Evolutionary conservation across 2,329 filamentous ascomycete genomes (phyloP).

Genomic region (Epichloe aotearoae): DNA sequence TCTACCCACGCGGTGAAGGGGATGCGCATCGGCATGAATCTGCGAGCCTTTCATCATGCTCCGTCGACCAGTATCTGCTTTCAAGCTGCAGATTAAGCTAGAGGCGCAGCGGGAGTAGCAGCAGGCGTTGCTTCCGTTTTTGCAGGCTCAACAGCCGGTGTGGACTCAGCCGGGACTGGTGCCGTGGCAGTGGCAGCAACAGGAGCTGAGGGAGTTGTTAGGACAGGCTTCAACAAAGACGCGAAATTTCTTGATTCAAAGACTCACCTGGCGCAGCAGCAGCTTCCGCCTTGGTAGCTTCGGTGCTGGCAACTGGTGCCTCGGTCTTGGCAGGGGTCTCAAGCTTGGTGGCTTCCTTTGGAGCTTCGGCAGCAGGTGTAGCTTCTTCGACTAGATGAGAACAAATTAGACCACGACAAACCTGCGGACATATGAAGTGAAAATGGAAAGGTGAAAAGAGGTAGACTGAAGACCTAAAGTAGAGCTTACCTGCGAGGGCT

Average conservation of each 20-base stretch:
- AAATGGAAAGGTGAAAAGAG: too few relatives aligned
- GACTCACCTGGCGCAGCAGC: slow-evolving; percentile 1
- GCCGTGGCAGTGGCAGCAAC: slow-evolving; percentile 1
- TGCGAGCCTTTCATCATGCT: not conserved
- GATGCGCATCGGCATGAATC: not conserved
- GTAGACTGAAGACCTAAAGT: not conserved
- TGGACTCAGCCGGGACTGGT: slow-evolving; percentile 2
- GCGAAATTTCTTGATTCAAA: not conserved
- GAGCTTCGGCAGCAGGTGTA: slow-evolving; percentile 9
- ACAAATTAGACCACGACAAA: not conserved
- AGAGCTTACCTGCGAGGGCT: slow-evolving; percentile 18
- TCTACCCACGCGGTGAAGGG: not conserved
- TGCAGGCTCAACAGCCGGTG: slow-evolving; percentile 9
- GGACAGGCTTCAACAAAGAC: not conserved
- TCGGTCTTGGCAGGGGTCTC: not conserved
- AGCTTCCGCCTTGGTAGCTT: slow-evolving; percentile 1
- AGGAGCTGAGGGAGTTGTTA: slow-evolving; percentile 3
- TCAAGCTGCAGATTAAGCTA: not conserved
- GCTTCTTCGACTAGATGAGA: slow-evolving; percentile 10
- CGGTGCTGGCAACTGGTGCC: not conserved
- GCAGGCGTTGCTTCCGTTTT: slow-evolving; percentile 17
- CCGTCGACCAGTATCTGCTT: not conserved
- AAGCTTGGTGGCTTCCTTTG: slow-evolving; percentile 1
- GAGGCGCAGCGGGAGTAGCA: slow-evolving; percentile 1
- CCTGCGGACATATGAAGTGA: not conserved